These are phyloP conservation scores for Lyophyllum shimeji DNA, from an alignment of 768 basidiomycete genomes.

Conservation along the genomic window DNA sequence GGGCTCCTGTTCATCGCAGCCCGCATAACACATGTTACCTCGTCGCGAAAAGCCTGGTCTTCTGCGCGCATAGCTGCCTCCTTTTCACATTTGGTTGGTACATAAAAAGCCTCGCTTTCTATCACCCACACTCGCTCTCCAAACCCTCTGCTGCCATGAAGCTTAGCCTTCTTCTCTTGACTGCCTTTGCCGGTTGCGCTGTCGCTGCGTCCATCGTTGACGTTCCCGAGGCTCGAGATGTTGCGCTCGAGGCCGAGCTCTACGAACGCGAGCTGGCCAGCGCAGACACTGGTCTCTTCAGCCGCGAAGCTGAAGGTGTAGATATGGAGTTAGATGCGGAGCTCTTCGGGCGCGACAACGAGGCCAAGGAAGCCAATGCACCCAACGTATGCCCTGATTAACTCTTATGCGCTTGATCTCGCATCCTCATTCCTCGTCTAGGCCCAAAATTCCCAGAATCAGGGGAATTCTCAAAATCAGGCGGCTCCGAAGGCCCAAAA, in stretches of 20 bases:
- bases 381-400: too few species aligned
- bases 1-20: too few species aligned
- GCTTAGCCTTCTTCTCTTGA: constrained; percentile 7
- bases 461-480: too few species aligned
- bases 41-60: neutral
- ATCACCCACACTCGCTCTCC: too few species aligned
- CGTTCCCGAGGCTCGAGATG: neutral
- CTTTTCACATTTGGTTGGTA: constrained; percentile 4
- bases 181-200: constrained; percentile 9
- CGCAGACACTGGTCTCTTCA: neutral
- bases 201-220: constrained; percentile 1
- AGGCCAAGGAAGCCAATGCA: too few species aligned
- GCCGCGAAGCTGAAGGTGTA: neutral
- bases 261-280: neutral
- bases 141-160: constrained; percentile 2
- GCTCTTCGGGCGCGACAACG: too few species aligned
- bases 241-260: neutral
- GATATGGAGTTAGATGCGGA: too few species aligned
- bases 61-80: constrained; percentile 1
- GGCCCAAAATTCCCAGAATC: too few species aligned
- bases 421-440: too few species aligned
- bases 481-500: too few species aligned
- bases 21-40: neutral
- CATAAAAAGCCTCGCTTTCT: constrained; percentile 1
- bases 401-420: too few species aligned